Evolutionary conservation across 225 moss, liverwort and hornwort genomes (phyloP).

Genomic region (Pseudisothecium myosuroides): DNA sequence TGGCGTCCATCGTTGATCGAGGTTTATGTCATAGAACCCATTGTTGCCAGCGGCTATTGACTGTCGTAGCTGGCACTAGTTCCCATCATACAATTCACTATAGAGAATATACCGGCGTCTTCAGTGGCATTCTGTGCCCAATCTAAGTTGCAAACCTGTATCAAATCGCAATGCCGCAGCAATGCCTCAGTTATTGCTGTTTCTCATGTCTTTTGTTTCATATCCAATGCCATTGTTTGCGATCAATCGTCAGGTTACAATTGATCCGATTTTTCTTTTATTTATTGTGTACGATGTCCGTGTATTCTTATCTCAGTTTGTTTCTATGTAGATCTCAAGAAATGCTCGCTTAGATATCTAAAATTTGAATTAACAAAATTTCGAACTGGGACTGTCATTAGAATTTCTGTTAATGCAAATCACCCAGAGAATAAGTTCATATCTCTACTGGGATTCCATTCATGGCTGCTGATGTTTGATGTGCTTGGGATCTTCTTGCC

Average conservation of each 20-base stretch:
- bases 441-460: not conserved
- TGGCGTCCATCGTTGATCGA: not conserved
- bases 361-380: too few relatives aligned
- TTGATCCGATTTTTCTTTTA: not conserved
- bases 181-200: not conserved
- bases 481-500: not conserved
- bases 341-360: not conserved
- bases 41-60: not conserved
- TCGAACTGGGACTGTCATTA: too few relatives aligned
- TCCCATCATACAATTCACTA: not conserved
- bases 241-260: not conserved
- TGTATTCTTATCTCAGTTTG: not conserved
- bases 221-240: not conserved
- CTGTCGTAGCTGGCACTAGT: not conserved
- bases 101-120: not conserved
- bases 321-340: not conserved
- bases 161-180: not conserved
- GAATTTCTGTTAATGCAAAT: not conserved
- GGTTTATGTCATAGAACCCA: not conserved
- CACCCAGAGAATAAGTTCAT: not conserved
- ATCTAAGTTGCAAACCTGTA: not conserved
- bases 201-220: not conserved
- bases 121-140: not conserved
- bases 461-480: not conserved
- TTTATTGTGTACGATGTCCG: too few relatives aligned